Base-by-base conservation (phyloP, 2,329 filamentous ascomycete genomes). In the Corinectria fuckeliana region DNA sequence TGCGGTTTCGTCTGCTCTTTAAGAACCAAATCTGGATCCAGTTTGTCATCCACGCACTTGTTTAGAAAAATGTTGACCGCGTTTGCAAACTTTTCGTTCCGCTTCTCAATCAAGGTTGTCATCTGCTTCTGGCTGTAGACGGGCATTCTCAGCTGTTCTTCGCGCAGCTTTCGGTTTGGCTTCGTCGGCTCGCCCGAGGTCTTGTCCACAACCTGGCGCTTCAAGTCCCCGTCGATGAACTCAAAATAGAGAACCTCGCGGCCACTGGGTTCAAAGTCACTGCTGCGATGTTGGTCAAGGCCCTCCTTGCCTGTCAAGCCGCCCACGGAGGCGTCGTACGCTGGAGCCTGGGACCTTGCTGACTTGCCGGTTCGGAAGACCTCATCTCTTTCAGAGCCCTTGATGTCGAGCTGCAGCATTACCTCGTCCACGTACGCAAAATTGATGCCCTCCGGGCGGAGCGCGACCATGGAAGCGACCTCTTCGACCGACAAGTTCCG, bases 81-180 rank as follows among this genome's bases (percentile, higher is more conserved):
- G 58, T 87, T 89, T 0, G 81, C 81, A 70, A 98, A 98, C 72
- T 93, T 95, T 52, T 80, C 80, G 70, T 97, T 97, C 47, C 95
- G 84, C 77, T 94, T 95, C 76, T 94, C 92, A 67, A 99, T 97
- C 66, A 97, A 75, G 51, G 83, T 85, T 72, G 91, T 88, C 90
- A 98, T 92, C 76, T 97, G 92, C 75, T 93, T 93, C 76, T 97
- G 93, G 63, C 92, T 92, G 78, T 88, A 97, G 8, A 96, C 91
- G 0, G 94, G 95, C 88, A 97, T 92, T 75, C 91, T 96, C 66
- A 98, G 73, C 60, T 92, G 87, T 70, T 97, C 93, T 18, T 93
- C 85, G 58, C 87, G 84, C 63, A 93, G 80, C 69, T 86, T 91
- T 57, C 87, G 84, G 11, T 82, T 87, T 1, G 90, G 84, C 54